phyloP scores from a whole-genome alignment of 169 alveolate species.

The Cryptosporidium sp. region DNA sequence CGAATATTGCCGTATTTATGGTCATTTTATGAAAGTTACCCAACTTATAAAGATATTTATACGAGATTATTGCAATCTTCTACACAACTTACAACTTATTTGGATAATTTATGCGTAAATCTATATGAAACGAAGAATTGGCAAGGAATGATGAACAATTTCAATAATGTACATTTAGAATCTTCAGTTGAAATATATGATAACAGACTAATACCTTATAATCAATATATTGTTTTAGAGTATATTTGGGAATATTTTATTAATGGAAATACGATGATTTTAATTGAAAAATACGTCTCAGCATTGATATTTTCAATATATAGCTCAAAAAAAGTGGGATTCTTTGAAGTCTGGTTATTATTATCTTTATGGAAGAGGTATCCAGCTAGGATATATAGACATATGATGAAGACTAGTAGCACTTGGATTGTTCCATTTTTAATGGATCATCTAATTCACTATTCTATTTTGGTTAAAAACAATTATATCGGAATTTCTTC shows the following conservation, averaged over 20 bases:
- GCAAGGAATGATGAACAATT: conserved; percentile 38
- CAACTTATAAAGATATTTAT: conserved; percentile 50
- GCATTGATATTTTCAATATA: conserved; percentile 21
- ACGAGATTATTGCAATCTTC: conserved; percentile 23
- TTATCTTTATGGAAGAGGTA: conserved; percentile 71
- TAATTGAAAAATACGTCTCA: conserved; percentile 48
- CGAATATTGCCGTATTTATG: conserved; percentile 24
- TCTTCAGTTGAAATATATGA: conserved; percentile 2
- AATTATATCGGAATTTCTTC: neutral
- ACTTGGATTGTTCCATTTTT: conserved; percentile 44
- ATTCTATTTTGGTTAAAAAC: conserved; percentile 31
- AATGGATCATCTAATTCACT: conserved; percentile 49
- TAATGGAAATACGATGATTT: conserved; percentile 41
- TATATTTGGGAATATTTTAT: conserved; percentile 61
- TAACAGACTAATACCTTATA: conserved; percentile 22
- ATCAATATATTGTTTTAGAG: conserved; percentile 52
- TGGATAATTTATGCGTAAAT: conserved; percentile 32
- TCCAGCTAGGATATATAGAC: conserved; percentile 47
- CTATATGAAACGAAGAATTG: conserved; percentile 41
- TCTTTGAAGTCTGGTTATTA: conserved; percentile 43
- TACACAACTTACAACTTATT: conserved; percentile 14
- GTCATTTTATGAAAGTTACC: conserved; percentile 65
- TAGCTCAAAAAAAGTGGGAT: neutral
- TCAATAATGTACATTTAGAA: neutral
- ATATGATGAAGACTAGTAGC: conserved; percentile 27